These are phyloP conservation scores for Lactarius vividus DNA, from an alignment of 768 basidiomycete genomes.

Conservation along the genomic window DNA sequence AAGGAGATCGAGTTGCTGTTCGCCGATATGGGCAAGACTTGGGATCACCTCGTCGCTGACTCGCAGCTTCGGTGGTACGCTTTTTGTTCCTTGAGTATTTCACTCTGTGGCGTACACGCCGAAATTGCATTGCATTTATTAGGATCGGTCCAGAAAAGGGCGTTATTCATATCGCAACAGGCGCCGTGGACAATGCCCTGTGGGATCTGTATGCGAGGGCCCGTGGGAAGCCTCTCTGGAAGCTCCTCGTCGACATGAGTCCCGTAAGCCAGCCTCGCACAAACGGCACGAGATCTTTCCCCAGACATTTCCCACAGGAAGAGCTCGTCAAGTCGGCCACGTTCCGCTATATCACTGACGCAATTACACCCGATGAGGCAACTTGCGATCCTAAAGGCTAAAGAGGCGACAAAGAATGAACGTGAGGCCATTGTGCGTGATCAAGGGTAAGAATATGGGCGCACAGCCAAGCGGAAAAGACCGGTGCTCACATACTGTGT, in stretches of 20 bases:
- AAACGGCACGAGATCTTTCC: background rate
- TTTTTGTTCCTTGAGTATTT: conserved; percentile 1
- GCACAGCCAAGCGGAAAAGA: background rate
- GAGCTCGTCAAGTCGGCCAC: conserved; percentile 73
- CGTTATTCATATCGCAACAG: conserved; percentile 87
- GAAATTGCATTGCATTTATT: background rate
- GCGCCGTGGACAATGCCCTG: conserved; percentile 86
- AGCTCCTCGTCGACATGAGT: conserved; percentile 87
- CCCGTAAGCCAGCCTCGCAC: conserved; percentile 43
- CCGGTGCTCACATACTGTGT: background rate
- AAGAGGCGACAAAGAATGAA: conserved; percentile 71
- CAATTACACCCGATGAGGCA: conserved; percentile 91
- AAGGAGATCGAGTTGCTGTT: conserved; percentile 82
- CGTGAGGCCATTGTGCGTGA: conserved; percentile 74
- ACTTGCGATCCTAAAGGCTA: conserved; percentile 72
- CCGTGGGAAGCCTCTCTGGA: conserved; percentile 87
- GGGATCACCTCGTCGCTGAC: conserved; percentile 85
- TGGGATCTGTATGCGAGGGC: conserved; percentile 92
- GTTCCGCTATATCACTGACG: conserved; percentile 92
- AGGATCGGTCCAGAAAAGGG: conserved; percentile 96
- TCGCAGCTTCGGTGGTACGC: conserved; percentile 86
- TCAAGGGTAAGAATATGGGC: conserved; percentile 47
- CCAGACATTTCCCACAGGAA: conserved; percentile 46
- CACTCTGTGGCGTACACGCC: background rate
- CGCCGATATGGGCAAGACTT: conserved; percentile 85